Conservation (phyloP, 1,284 basidiomycete genomes). For the Leccinum griseonigrum region DNA sequence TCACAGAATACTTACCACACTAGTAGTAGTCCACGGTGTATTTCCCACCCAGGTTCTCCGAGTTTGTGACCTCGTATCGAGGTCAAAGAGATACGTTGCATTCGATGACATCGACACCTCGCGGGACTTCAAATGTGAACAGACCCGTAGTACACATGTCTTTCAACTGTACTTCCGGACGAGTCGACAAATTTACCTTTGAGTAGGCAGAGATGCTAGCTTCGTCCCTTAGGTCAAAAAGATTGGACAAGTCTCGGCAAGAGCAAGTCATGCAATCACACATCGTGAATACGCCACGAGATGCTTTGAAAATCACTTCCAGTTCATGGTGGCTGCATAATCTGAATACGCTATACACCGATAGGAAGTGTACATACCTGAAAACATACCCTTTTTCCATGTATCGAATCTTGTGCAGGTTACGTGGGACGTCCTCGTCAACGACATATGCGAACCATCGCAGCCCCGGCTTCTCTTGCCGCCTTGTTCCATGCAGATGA, state of each 20-base stretch:
- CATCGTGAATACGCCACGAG: slow-evolving; percentile 23
- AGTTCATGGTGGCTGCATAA: slow-evolving; percentile 19
- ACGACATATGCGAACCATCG: slow-evolving; percentile 47
- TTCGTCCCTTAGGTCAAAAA: slow-evolving; percentile 14
- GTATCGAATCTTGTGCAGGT: slow-evolving; percentile 46
- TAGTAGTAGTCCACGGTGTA: slow-evolving; percentile 50
- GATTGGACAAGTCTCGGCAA: slow-evolving; percentile 33
- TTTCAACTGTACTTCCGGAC: background rate
- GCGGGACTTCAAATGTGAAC: slow-evolving; percentile 44
- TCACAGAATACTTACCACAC: slow-evolving; percentile 38
- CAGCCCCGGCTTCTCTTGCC: slow-evolving; percentile 39
- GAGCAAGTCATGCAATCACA: slow-evolving; percentile 36
- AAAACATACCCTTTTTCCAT: slow-evolving; percentile 50
- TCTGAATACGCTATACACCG: slow-evolving; percentile 1
- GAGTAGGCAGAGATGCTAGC: slow-evolving; percentile 42
- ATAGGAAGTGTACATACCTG: slow-evolving; percentile 29
- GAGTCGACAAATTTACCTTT: slow-evolving; percentile 26
- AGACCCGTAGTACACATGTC: slow-evolving; percentile 33
- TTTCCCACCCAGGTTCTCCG: slow-evolving; percentile 34
- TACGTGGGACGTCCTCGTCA: slow-evolving; percentile 44
- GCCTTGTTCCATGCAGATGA: slow-evolving; percentile 41
- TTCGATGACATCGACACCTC: slow-evolving; percentile 52
- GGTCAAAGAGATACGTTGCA: slow-evolving; percentile 64
- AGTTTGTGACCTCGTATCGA: slow-evolving; percentile 48
- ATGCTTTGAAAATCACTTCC: slow-evolving; percentile 22